A percentile compares a stretch with the other conserved stretches of the same genome.
phyloP scores from a whole-genome alignment of 257 asterid species.

The Plectranthus barbatus region DNA sequence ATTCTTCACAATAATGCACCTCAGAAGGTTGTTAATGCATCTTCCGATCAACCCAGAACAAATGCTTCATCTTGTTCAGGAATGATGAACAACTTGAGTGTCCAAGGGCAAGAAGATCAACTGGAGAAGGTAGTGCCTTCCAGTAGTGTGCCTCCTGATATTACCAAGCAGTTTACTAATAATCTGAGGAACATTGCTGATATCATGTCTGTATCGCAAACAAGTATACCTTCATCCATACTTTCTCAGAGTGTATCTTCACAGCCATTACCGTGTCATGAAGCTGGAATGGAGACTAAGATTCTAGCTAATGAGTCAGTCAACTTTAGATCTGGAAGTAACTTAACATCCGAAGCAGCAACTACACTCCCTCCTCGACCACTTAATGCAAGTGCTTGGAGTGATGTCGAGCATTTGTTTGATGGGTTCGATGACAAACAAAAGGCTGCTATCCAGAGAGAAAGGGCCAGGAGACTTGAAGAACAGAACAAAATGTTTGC shows the following conservation, averaged over 20 bases:
- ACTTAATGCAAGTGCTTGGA: slow-evolving; percentile 64
- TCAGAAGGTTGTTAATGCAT: slow-evolving; percentile 35
- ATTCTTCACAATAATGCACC: slow-evolving; percentile 47
- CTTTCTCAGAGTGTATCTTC: slow-evolving; percentile 35
- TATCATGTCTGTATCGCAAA: slow-evolving; percentile 62
- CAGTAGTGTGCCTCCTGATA: slow-evolving; percentile 54
- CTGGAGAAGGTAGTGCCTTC: slow-evolving; percentile 30
- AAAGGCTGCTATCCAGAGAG: slow-evolving; percentile 85
- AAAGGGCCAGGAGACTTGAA: slow-evolving; percentile 85
- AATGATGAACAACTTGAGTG: slow-evolving; percentile 22
- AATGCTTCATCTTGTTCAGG: slow-evolving; percentile 30
- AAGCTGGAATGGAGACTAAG: slow-evolving; percentile 34
- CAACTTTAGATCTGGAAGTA: slow-evolving; percentile 31
- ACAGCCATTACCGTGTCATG: slow-evolving; percentile 29
- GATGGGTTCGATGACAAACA: slow-evolving; percentile 85
- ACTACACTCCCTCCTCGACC: slow-evolving; percentile 50
- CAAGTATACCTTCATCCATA: slow-evolving; percentile 22
- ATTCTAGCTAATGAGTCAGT: slow-evolving; percentile 33
- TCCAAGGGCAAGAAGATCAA: slow-evolving; percentile 45
- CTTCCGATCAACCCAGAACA: slow-evolving; percentile 40
- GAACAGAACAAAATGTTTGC: slow-evolving; percentile 92
- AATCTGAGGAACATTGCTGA: slow-evolving; percentile 66
- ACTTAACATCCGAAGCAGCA: slow-evolving; percentile 36
- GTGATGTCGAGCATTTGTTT: slow-evolving; percentile 75
- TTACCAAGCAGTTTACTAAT: slow-evolving; percentile 66